Percentiles rank a stretch among this genome's conserved stretches.
phyloP scores from a whole-genome alignment of 257 asterid species.

The Solanum verrucosum region DNA sequence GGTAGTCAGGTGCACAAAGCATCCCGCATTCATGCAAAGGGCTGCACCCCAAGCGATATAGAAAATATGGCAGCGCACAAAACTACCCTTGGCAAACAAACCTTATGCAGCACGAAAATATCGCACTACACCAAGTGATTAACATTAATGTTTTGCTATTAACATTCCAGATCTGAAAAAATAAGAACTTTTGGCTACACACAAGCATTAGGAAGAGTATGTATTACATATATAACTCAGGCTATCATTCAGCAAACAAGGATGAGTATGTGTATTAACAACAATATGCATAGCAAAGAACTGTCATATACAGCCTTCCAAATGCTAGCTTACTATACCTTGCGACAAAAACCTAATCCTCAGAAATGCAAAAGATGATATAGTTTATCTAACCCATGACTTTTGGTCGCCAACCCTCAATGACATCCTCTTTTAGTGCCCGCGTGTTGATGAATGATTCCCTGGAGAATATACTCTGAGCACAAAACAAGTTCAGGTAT shows the following conservation, averaged over 20 bases:
- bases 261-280: neutral
- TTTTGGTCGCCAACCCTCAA: constrained; percentile 91
- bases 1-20: neutral
- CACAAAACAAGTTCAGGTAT: constrained; percentile 5
- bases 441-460: constrained; percentile 73
- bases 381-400: constrained; percentile 37
- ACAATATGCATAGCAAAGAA: neutral
- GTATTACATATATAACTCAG: neutral
- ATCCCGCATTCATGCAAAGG: neutral
- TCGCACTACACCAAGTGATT: neutral
- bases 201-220: neutral
- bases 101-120: neutral
- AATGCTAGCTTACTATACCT: neutral
- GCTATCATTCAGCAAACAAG: neutral
- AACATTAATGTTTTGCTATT: neutral
- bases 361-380: neutral
- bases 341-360: neutral
- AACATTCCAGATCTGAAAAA: neutral
- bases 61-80: neutral
- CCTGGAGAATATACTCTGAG: constrained; percentile 63
- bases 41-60: neutral
- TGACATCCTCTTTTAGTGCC: constrained; percentile 58
- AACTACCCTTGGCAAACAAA: neutral
- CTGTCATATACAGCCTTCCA: neutral
- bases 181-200: neutral